A percentile compares a stretch with the other conserved stretches of the same genome.
Evolutionary conservation across 805 yeast genomes (phyloP).

Genomic region (Ogataea haglerorum): DNA sequence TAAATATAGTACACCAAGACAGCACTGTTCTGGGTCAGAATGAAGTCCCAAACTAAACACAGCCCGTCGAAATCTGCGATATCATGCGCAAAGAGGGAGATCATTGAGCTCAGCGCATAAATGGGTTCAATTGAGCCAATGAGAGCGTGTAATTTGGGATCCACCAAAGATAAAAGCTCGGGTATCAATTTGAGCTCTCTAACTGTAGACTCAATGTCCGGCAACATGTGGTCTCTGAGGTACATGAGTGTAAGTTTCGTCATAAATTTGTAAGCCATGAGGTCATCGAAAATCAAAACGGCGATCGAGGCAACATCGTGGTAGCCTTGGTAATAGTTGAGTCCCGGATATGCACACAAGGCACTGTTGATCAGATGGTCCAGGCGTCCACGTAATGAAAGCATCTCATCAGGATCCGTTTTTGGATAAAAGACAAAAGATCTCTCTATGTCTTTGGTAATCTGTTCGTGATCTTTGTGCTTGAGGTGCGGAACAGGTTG

Average conservation of each 20-base stretch:
- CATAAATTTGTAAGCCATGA: conserved; percentile 42
- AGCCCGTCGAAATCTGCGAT: conserved; percentile 45
- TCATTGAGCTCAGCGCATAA: conserved; percentile 70
- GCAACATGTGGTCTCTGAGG: conserved; percentile 83
- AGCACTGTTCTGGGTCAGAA: conserved; percentile 56
- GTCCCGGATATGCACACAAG: conserved; percentile 55
- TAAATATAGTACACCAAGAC: conserved; percentile 57
- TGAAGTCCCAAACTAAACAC: conserved; percentile 64
- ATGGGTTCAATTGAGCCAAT: conserved; percentile 48
- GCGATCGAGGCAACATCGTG: conserved; percentile 81
- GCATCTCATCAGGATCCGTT: conserved; percentile 19
- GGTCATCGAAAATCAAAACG: conserved; percentile 46
- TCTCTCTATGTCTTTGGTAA: conserved; percentile 70
- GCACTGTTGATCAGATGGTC: conserved; percentile 46
- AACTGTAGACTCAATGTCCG: conserved; percentile 61
- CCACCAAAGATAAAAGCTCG: conserved; percentile 48
- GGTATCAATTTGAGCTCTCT: conserved; percentile 68
- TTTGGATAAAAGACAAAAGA: conserved; percentile 50
- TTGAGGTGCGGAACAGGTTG: conserved; percentile 21
- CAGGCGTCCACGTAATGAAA: conserved; percentile 39
- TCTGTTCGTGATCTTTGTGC: conserved; percentile 78
- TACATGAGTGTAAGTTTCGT: conserved; percentile 56
- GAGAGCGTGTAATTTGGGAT: conserved; percentile 40
- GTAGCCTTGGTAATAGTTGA: conserved; percentile 87
- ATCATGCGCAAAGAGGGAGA: conserved; percentile 80